Evolutionary conservation across 2,329 filamentous ascomycete genomes (phyloP), one percentile per base, ranked within the genome.

Genomic region (Ascochyta lentis): DNA sequence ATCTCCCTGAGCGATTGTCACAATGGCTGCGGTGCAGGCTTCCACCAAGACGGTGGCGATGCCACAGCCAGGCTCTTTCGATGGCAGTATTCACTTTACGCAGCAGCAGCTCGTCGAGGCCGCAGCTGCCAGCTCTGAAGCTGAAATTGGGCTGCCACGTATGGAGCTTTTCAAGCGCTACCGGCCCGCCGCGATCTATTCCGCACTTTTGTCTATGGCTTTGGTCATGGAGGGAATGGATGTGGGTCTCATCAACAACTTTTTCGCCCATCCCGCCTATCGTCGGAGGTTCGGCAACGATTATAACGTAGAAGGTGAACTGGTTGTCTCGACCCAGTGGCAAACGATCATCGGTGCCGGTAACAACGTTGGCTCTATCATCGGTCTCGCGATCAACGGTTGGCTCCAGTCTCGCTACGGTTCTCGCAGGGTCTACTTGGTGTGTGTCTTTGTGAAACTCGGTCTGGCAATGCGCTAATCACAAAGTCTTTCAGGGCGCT

Each of bases 171-270:
- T 61, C 56, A 61, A 49, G 39, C 56, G 56, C 46, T 61, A 61
- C 29, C 54, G 59, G 15, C 59, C 59, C 5, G 91, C 91, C 31
- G 87, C 93, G 53, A 82, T 79, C 19, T 96, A 90, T 89, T 91
- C 87, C 68, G 68, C 94, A 42, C 80, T 94, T 58, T 91, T 96
- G 71, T 93, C 89, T 7, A 91, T 90, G 0, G 91, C 89, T 74
- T 92, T 95, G 70, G 85, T 85, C 65, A 96, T 96, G 91, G 91
- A 95, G 74, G 91, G 90, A 7, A 94, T 92, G 77, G 90, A 95
- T 72, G 81, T 93, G 58, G 86, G 84, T 65, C 79, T 94, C 54
- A 86, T 92, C 72, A 90, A 88, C 78, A 91, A 91, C 76, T 91
- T 92, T 67, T 91, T 84, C 58, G 76, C 66, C n/a, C 76, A 76